Evolutionary conservation across 495 filamentous ascomycete genomes (phyloP), one percentile per base, ranked within the genome.

Genomic region (Tuber umbilicatum): DNA sequence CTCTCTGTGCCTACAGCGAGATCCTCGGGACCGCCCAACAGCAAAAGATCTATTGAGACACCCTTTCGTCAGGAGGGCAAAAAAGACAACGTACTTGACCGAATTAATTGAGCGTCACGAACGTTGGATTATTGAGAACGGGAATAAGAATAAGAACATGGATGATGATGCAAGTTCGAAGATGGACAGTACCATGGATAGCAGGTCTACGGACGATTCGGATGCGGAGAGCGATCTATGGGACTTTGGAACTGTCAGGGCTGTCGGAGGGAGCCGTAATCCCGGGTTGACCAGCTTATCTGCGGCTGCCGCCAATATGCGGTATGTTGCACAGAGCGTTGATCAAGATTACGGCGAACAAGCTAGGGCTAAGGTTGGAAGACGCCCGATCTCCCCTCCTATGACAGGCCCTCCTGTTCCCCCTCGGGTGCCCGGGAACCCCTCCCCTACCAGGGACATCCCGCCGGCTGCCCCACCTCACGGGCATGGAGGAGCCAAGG

Each of bases 201-300:
- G 89, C n/a, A 86, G 92, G 81, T 89, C 86, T 71, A 87, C 85
- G 73, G 90, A 86, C 81, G 86, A 88, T 31, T 91, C 94, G 31
- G 86, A 91, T 27, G 90, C 94, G 12, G 86, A 91, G 23, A 82
- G 73, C 74, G 94, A 97, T 78, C 92, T 92, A 71, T 99, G 95
- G 95, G 90, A 97, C n/a, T 99, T 99, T 81, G 95, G 97, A 80
- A 99, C 95, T 0, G 89, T 99, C 78, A 94, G 92, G 82, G 90
- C 89, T 38, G 83, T 87, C 69, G 80, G 76, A 55, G 79, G 79
- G 55, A 64, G 55, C 55, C 79, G 77, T 42, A 76, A 75, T 23
- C 70, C 81, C 23, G 78, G 77, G 2, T 45, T 82, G 39, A 82
- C 75, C n/a, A 78, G 70, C 42, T 78, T 82, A 41, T 83, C 81